Conservation (phyloP, 768 basidiomycete species). For the Coprinopsis marcescibilis region DNA sequence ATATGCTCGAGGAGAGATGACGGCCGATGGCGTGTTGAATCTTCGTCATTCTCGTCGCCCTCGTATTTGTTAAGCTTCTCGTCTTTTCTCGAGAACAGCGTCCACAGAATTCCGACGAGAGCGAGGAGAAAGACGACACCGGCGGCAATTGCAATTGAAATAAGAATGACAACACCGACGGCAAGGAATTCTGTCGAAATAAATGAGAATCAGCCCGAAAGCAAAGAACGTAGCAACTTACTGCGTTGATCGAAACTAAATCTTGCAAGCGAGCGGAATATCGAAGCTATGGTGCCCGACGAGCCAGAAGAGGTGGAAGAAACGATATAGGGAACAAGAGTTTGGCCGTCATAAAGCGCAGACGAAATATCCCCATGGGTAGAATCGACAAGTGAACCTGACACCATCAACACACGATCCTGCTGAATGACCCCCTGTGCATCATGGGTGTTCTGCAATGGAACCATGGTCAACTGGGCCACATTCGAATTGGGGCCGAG, state of each 20-base stretch:
- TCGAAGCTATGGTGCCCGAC: constrained; percentile 62
- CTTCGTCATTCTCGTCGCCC: constrained; percentile 67
- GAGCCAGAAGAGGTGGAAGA: constrained; percentile 60
- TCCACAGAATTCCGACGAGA: constrained; percentile 83
- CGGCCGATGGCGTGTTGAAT: constrained; percentile 72
- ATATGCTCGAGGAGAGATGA: constrained; percentile 88
- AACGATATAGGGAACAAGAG: constrained; percentile 76
- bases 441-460: constrained; percentile 70
- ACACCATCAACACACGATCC: constrained; percentile 88
- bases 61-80: constrained; percentile 63
- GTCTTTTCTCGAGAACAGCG: constrained; percentile 77
- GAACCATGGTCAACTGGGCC: constrained; percentile 86
- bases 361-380: constrained; percentile 77
- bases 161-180: constrained; percentile 88
- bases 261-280: constrained; percentile 77
- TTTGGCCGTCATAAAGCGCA: constrained; percentile 81
- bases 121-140: constrained; percentile 88
- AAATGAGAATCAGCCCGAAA: constrained; percentile 11
- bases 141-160: constrained; percentile 94
- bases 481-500: constrained; percentile 57
- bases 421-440: constrained; percentile 67
- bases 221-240: constrained; percentile 33
- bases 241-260: constrained; percentile 72
- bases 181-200: constrained; percentile 70
- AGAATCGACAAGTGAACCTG: constrained; percentile 66